phyloP scores from a whole-genome alignment of 2,329 filamentous ascomycete genomes.

The Zasmidium cellare region DNA sequence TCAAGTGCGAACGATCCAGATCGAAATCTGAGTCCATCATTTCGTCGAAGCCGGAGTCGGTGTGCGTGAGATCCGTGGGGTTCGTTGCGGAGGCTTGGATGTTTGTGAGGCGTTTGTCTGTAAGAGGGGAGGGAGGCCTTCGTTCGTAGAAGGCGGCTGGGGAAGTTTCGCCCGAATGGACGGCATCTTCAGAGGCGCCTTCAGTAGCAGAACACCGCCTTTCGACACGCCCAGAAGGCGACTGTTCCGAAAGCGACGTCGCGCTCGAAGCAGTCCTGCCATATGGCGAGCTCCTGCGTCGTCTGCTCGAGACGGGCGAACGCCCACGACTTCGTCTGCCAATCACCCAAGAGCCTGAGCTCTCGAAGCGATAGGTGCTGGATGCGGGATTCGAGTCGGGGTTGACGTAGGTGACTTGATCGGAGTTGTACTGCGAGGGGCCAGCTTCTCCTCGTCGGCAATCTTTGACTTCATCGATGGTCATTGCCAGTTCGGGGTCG shows the following conservation, averaged over 20 bases:
- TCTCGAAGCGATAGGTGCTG: slow-evolving; percentile 45
- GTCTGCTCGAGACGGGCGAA: slow-evolving; percentile 36
- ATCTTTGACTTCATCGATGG: slow-evolving; percentile 44
- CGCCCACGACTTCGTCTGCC: slow-evolving; percentile 34
- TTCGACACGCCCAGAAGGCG: slow-evolving; percentile 2
- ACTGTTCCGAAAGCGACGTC: slow-evolving; percentile 25
- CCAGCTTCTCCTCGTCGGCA: slow-evolving; percentile 7
- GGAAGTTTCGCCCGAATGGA: neutral
- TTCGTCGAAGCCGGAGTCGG: slow-evolving; percentile 41
- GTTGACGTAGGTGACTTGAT: slow-evolving; percentile 34
- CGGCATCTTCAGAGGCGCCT: too few species aligned
- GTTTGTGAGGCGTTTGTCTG: slow-evolving; percentile 11
- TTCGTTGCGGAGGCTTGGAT: neutral
- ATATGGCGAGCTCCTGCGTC: slow-evolving; percentile 36
- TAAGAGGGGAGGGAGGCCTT: neutral
- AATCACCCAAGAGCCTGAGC: slow-evolving; percentile 47
- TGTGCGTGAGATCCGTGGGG: slow-evolving; percentile 27
- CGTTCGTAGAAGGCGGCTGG: neutral
- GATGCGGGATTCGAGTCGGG: slow-evolving; percentile 42
- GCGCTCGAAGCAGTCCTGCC: slow-evolving; percentile 31
- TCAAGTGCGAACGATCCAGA: slow-evolving; percentile 4
- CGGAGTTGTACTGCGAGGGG: slow-evolving; percentile 17
- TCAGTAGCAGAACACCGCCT: neutral
- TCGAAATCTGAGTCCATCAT: slow-evolving; percentile 46
- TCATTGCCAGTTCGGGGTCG: slow-evolving; percentile 46